Evolutionary conservation across 768 basidiomycete genomes (phyloP), one percentile per base, ranked within the genome.

Genomic region (Collybia nuda): DNA sequence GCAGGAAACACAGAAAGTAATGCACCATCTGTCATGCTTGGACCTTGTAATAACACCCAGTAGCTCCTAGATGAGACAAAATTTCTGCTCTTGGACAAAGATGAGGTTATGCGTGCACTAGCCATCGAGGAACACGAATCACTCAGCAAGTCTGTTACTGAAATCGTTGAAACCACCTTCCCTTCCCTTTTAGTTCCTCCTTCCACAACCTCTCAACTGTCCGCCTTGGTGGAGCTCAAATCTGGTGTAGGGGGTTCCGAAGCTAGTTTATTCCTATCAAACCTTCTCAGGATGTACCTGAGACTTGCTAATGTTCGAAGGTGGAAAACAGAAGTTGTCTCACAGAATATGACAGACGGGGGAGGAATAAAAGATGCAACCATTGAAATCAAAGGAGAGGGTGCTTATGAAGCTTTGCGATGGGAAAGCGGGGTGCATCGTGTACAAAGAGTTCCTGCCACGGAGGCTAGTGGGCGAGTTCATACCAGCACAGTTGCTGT

Each of bases 361-460:
- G 84, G 84, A n/a, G 89, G 90, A 1, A 69, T 84, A 41, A 88
- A 85, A 56, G 90, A 93, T 50, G 91, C 86, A 5, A 80, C 88
- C 17, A 66, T 93, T 7, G 92, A 95, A 61, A 71, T 95, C 11
- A 85, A 85, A 52, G 91, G 92, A 0, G 69, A 78, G 1, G 86
- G 88, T 0, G 85, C 83, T 8, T 98, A 90, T 58, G 94, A 94
- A 51, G 67, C 73, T 1, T 65, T 98, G 47, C 73, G 85, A 32
- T 94, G 88, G 85, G 97, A 99, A 67, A 93, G 89, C 52, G 97
- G 97, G 2, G 93, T 99, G 0, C 97, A 98, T 70, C 78, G 97
- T 2, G 93, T 99, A 0, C 96, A 98, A 70, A 70, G 97, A 37
- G 90, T 98, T 1, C 97, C 97, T 1, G 84, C 84, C 7, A 98